Evolutionary conservation across 2,329 filamentous ascomycete genomes (phyloP).

Genomic region (Talaromyces sp.): DNA sequence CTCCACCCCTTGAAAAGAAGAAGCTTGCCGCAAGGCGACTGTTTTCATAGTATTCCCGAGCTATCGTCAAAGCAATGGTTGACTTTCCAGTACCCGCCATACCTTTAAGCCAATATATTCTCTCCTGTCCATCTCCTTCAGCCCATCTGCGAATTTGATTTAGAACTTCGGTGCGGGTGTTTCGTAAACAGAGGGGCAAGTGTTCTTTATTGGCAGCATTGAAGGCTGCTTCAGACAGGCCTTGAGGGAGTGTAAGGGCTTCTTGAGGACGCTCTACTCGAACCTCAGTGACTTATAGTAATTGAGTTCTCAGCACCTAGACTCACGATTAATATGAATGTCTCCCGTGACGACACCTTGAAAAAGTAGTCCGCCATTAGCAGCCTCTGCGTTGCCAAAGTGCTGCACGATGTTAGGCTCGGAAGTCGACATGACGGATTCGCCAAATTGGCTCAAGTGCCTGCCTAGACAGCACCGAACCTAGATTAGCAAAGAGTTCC

Average conservation of each 20-base stretch:
- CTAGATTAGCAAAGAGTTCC: background rate
- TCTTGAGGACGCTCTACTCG: background rate
- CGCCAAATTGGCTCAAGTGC: background rate
- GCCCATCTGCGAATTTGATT: conserved; percentile 24
- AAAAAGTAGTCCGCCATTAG: background rate
- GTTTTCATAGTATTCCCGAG: conserved; percentile 7
- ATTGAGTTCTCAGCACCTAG: background rate
- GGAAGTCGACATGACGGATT: background rate
- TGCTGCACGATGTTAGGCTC: background rate
- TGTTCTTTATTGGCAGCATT: conserved; percentile 24
- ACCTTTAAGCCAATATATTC: conserved; percentile 18
- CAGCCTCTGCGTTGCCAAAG: conserved; percentile 2
- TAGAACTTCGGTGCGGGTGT: conserved; percentile 26
- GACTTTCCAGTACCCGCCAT: conserved; percentile 16
- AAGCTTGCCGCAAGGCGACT: conserved; percentile 24
- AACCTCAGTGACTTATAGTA: background rate
- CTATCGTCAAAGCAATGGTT: conserved; percentile 20
- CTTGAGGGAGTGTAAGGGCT: background rate
- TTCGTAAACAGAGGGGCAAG: conserved; percentile 23
- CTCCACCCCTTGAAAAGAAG: conserved; percentile 23
- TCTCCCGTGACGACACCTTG: background rate
- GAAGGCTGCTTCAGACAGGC: conserved; percentile 19
- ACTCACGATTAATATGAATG: background rate
- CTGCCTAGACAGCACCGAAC: background rate
- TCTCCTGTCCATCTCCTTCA: conserved; percentile 14